These are phyloP conservation scores for Venustampulla echinocandica DNA, from an alignment of 495 filamentous ascomycete genomes.

Conservation along the genomic window DNA sequence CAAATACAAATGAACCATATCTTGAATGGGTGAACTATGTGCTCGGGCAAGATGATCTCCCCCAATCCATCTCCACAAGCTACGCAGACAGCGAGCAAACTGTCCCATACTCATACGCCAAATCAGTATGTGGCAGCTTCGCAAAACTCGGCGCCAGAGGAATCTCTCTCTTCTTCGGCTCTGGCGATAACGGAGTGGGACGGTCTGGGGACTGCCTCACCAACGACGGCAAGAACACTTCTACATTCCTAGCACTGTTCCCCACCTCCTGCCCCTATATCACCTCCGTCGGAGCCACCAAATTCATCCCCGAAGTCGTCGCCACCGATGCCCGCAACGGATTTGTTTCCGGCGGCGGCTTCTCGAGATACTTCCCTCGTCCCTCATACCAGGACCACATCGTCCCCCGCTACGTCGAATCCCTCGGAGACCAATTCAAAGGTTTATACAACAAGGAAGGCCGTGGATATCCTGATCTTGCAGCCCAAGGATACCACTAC, in stretches of 20 bases:
- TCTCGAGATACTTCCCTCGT: slow-evolving; percentile 55
- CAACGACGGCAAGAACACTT: slow-evolving; percentile 56
- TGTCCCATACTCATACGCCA: slow-evolving; percentile 54
- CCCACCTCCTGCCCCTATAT: slow-evolving; percentile 75
- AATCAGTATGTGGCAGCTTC: slow-evolving; percentile 58
- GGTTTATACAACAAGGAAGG: slow-evolving; percentile 39
- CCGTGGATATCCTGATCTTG: slow-evolving; percentile 65
- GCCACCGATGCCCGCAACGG: slow-evolving; percentile 47
- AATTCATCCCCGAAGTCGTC: slow-evolving; percentile 46
- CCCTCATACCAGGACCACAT: slow-evolving; percentile 55
- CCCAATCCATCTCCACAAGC: slow-evolving; percentile 60
- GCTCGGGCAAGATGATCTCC: slow-evolving; percentile 53
- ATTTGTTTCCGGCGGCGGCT: slow-evolving; percentile 58
- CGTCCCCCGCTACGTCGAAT: slow-evolving; percentile 46
- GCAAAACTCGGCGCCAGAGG: slow-evolving; percentile 64
- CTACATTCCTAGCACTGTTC: slow-evolving; percentile 57
- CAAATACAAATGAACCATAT: slow-evolving; percentile 27
- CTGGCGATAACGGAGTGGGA: slow-evolving; percentile 62
- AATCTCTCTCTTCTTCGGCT: slow-evolving; percentile 58
- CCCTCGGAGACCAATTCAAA: slow-evolving; percentile 6
- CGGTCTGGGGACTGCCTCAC: slow-evolving; percentile 42
- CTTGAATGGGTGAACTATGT: slow-evolving; percentile 54
- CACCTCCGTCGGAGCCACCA: slow-evolving; percentile 65
- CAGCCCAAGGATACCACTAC: slow-evolving; percentile 49
- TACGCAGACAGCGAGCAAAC: slow-evolving; percentile 60